Percentiles rank a stretch among this genome's conserved stretches.
These are phyloP conservation scores for Ganoderma boninense DNA, from an alignment of 1,284 basidiomycete genomes.

Conservation along the genomic window DNA sequence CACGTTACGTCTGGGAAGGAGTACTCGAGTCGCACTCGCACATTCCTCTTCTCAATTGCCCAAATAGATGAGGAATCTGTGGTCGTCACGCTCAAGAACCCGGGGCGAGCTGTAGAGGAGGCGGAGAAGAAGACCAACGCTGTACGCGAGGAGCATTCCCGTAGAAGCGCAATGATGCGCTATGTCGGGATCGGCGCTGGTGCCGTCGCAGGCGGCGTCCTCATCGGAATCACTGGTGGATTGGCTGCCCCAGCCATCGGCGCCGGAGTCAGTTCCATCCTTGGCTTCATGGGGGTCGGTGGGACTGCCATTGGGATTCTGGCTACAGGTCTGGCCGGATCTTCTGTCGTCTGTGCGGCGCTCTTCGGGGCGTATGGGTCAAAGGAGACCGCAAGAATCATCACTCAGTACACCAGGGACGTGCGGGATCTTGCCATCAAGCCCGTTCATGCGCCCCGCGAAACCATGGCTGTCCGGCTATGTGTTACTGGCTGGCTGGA, in stretches of 20 bases:
- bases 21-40: constrained; percentile 62
- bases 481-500: constrained; percentile 67
- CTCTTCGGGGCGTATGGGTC: constrained; percentile 69
- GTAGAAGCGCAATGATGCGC: constrained; percentile 51
- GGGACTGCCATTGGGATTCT: constrained; percentile 62
- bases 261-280: constrained; percentile 56
- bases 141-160: constrained; percentile 52
- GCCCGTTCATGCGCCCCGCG: constrained; percentile 51
- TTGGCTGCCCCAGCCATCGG: constrained; percentile 67
- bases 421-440: constrained; percentile 62
- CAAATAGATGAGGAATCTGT: constrained; percentile 55
- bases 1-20: constrained; percentile 56
- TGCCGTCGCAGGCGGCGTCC: constrained; percentile 62
- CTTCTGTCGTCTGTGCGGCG: constrained; percentile 63
- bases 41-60: constrained; percentile 54
- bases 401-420: constrained; percentile 59
- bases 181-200: constrained; percentile 59
- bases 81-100: constrained; percentile 57
- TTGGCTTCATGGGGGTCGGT: constrained; percentile 62
- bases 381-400: constrained; percentile 55
- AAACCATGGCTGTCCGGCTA: constrained; percentile 60
- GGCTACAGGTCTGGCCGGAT: constrained; percentile 62
- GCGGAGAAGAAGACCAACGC: constrained; percentile 53
- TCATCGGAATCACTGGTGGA: constrained; percentile 64
- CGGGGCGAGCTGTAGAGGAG: constrained; percentile 53